Evolutionary conservation across 2,329 filamentous ascomycete genomes (phyloP).

Genomic region (Reticulascus tulasneorum): DNA sequence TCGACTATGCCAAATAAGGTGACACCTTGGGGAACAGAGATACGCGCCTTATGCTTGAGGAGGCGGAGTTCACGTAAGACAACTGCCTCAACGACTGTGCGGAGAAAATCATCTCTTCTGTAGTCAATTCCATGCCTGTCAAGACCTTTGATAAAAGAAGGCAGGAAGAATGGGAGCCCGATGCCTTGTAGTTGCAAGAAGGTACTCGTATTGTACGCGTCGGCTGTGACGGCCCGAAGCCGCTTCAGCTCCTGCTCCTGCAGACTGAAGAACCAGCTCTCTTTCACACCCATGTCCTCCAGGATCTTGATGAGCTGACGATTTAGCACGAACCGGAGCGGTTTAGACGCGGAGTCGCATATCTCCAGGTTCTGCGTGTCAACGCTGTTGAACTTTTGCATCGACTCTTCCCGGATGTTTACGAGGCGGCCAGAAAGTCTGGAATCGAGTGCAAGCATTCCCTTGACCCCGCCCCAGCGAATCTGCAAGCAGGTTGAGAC

Average conservation of each 20-base stretch:
- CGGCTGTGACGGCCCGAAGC: slow-evolving; percentile 56
- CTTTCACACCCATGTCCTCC: slow-evolving; percentile 66
- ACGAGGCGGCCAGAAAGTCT: slow-evolving; percentile 55
- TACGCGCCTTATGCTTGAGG: slow-evolving; percentile 75
- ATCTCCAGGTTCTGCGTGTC: slow-evolving; percentile 60
- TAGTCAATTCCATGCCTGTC: slow-evolving; percentile 59
- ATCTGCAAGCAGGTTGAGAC: slow-evolving; percentile 70
- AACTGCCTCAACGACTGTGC: slow-evolving; percentile 64
- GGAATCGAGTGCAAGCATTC: slow-evolving; percentile 69
- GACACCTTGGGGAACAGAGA: slow-evolving; percentile 65
- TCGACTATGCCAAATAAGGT: slow-evolving; percentile 83
- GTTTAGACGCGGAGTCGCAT: slow-evolving; percentile 64
- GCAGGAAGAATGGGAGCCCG: slow-evolving; percentile 56
- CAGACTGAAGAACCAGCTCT: slow-evolving; percentile 57
- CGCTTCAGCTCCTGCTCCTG: slow-evolving; percentile 60
- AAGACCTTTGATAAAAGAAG: slow-evolving; percentile 58
- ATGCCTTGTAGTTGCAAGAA: slow-evolving; percentile 63
- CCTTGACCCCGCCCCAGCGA: slow-evolving; percentile 70
- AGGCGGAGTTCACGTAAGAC: slow-evolving; percentile 68
- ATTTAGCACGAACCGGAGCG: slow-evolving; percentile 69
- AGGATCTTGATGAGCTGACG: slow-evolving; percentile 81
- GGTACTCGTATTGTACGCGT: slow-evolving; percentile 56
- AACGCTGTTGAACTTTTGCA: slow-evolving; percentile 70
- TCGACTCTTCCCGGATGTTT: slow-evolving; percentile 62
- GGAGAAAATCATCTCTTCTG: slow-evolving; percentile 64